Base-by-base conservation (phyloP, 495 filamentous ascomycete species). In the Beverwykella pulmonaria region DNA sequence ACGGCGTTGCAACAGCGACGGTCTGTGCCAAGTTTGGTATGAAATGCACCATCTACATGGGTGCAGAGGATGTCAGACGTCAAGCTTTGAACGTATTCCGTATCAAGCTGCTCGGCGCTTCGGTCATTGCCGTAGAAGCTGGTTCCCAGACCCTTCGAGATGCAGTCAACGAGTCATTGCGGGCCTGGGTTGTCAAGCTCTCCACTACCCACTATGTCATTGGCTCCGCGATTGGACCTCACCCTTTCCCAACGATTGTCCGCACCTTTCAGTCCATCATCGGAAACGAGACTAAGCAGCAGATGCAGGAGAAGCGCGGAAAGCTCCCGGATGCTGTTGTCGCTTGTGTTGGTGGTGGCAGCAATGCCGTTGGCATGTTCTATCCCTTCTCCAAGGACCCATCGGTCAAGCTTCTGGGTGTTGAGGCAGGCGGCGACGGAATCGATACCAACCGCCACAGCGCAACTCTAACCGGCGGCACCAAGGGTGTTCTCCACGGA, bases 11-110 rank as follows among this genome's bases (percentile, higher is more conserved):
- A 3, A 95, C 92, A 10, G 93, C 93, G 0, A 97, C 93, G 0
- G 92, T 95, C n/a, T 96, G 92, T 65, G 93, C 93, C 63, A 94
- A 94, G 75, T 97, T 98, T 71, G 92, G 91, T 73, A 90, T 98
- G 90, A 88, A 93, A 72, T 98, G 93, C 75, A 93, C 90, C 23
- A 87, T 98, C 46, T 97, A 90, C 79, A 98, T 98, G 93, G 93
- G 93, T 63, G 92, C 90, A 19, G 92, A 97, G 75, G 93, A 98
- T 76, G 92, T 98, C 32, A 85, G 92, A 19, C 87, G 93, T 59
- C 93, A 98, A 76, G 93, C 92, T 0, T 83, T 97, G 59, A 98
- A 98, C 77, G 93, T 97, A 48, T 96, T 96, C 83, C 87, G 93
- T 39, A 97, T 97, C 83, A 92, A 92, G 78, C 83, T 97, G n/a